Conservation (phyloP, 371 early-diverging fungal genomes). For the Apophysomyces ossiformis region DNA sequence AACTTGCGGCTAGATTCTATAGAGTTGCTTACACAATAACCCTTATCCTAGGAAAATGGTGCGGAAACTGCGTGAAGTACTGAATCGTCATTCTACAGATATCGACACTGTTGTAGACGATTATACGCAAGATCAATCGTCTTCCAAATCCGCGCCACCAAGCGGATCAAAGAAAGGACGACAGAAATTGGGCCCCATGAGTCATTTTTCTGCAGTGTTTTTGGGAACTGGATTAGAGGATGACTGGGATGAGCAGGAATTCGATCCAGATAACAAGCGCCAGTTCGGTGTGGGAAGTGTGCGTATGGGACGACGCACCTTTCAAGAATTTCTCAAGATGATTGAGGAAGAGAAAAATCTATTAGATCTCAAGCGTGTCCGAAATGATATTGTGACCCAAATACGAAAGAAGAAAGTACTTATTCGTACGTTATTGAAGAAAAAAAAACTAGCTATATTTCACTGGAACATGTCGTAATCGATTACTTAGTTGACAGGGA, state of each 20-base stretch:
- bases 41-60: constrained; percentile 63
- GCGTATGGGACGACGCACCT: constrained; percentile 54
- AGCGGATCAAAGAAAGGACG: background rate
- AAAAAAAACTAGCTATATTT: background rate
- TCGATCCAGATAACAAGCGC: constrained; percentile 10
- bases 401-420: constrained; percentile 69
- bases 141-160: constrained; percentile 11
- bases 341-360: constrained; percentile 76
- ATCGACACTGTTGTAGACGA: constrained; percentile 32
- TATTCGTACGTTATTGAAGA: constrained; percentile 43
- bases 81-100: constrained; percentile 69
- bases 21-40: background rate
- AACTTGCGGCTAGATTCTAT: background rate
- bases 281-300: constrained; percentile 24
- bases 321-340: constrained; percentile 76
- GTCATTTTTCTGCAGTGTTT: constrained; percentile 31
- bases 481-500: constrained; percentile 56
- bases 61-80: constrained; percentile 69
- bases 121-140: constrained; percentile 1
- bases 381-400: constrained; percentile 77
- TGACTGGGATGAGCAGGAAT: constrained; percentile 21
- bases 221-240: constrained; percentile 35
- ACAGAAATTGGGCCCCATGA: constrained; percentile 20
- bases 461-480: background rate
- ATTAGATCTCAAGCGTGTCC: constrained; percentile 65